phyloP scores from a whole-genome alignment of 805 yeast species.

The Scheffersomyces lignosus region DNA sequence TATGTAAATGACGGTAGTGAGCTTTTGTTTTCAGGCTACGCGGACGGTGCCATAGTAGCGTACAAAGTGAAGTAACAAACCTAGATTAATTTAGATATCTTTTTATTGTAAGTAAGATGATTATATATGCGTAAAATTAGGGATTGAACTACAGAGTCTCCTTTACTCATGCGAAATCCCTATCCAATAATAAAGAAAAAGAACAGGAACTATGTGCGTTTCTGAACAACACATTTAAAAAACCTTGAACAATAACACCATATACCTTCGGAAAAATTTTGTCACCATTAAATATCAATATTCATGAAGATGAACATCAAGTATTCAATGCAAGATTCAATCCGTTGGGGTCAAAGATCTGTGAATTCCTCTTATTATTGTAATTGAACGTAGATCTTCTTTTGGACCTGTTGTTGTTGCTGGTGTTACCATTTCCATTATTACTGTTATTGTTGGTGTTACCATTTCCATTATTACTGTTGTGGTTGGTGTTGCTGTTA shows the following conservation, averaged over 20 bases:
- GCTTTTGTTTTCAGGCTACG: slow-evolving; percentile 51
- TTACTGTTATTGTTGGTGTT: slow-evolving; percentile 13
- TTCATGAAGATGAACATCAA: too few relatives aligned
- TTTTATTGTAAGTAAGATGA: too few relatives aligned
- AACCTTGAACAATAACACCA: too few relatives aligned
- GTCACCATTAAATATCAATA: too few relatives aligned
- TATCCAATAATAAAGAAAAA: too few relatives aligned
- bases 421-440: slow-evolving; percentile 3
- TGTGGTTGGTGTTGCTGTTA: background rate
- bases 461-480: slow-evolving; percentile 19
- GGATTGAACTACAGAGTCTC: too few relatives aligned
- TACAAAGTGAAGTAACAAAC: slow-evolving; percentile 20
- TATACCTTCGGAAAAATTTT: too few relatives aligned
- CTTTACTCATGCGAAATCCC: too few relatives aligned
- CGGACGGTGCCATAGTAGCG: slow-evolving; percentile 53
- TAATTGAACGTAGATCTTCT: background rate
- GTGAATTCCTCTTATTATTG: slow-evolving; percentile 11
- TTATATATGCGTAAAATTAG: too few relatives aligned
- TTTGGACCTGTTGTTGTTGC: slow-evolving; percentile 8
- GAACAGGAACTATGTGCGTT: too few relatives aligned
- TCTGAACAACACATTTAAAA: too few relatives aligned
- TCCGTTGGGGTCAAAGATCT: slow-evolving; percentile 11
- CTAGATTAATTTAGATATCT: too few relatives aligned
- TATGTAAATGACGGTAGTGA: slow-evolving; percentile 8
- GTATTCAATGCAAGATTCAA: slow-evolving; percentile 10